Base-by-base conservation (phyloP, 177 flowering plant species). In the Vitis hybrid region DNA sequence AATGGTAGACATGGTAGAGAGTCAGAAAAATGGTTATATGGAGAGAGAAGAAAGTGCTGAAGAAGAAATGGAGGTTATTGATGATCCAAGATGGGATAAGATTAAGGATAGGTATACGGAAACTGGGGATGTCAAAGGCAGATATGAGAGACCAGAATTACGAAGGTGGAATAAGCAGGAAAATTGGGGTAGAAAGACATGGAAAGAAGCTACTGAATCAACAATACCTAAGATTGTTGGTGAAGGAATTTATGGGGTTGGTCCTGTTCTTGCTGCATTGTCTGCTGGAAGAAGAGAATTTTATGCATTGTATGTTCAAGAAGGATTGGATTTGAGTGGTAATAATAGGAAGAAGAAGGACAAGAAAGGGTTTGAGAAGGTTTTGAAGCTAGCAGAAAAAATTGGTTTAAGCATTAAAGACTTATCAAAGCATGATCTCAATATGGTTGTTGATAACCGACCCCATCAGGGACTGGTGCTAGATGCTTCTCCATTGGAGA, bases 401-500 rank as follows among this genome's bases (percentile, higher is more conserved):
- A 57, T 83, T 11, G 93, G 92, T n/a, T 66, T 96, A 66, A 87
- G 79, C 30, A 70, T 68, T 32, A 86, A 82, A 73, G 92, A 91
- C 66, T 0, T 77, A 35, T 85, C 97, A 11, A 96, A 93, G 82
- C 98, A 96, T 80, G 99, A 96, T 77, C 91, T 96, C 27, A 96
- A 96, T 73, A 92, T 92, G 99, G 40, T 87, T 76, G 85, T 73
- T 65, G 97, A 90, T 76, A 96, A 88, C 72, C 81, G 97, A 2
- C 98, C 98, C 1, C 98, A 93, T 79, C 99, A 93, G 70, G 98
- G 99, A 9, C 76, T 96, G 66, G 87, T 93, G 60, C 86, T 96
- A 9, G 98, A 96, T 81, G 91, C 97, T 8, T 96, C 99, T 52
- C 97, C 99, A 15, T 65, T 96, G 78, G 97, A 93, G 66, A 86